Base-by-base conservation (phyloP, 371 early-diverging fungal genomes). In the Haplosporangium sp. region DNA sequence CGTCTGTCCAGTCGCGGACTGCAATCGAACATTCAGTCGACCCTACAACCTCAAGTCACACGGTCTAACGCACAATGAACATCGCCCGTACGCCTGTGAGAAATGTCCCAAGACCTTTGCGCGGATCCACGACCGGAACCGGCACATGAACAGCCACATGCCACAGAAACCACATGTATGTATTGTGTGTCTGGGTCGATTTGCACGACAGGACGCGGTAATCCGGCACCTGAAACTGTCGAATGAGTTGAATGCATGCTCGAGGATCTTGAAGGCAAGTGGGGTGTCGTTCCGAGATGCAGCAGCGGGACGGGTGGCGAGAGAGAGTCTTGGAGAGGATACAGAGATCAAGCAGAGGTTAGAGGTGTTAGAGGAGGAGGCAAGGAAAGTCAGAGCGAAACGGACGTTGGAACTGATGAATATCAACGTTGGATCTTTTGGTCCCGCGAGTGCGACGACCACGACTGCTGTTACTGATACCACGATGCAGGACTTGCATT, bases 1-100 rank as follows among this genome's bases (percentile, higher is more conserved):
- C 38, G 11, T 45, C 45, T 75, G 76, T 60, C 29, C 40, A 12
- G 16, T 55, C 5, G 66, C 62, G 64, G 67, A 82, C 21, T 95
- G 95, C 74, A 74, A 65, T 46, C 90, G 91, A 67, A 82, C 86
- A 12, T 95, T 94, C 66, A 86, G 90, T 21, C 92, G 92, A 62
- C 84, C 89, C 10, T 93, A 92, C 29, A 93, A 94, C 59, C 85
- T 95, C 16, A 93, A 91, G 73, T 91, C 94, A 0, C 95, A 95
- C 72, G 85, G 86, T 56, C 82, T 89, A 51, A 90, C 85, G 5
- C 93, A 93, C 67, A 89, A 88, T 3, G 82, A 83, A 10, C 88
- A 90, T 53, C 85, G 86, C 8, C 92, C 93, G 0, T 89, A 84
- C 83, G 87, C 81, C 29, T 91, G 92, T 65, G 20, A 13, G 5